Percentiles rank a stretch among this genome's conserved stretches.
Conservation (phyloP, 2,329 filamentous ascomycete genomes). For the Neobulgaria alba region DNA sequence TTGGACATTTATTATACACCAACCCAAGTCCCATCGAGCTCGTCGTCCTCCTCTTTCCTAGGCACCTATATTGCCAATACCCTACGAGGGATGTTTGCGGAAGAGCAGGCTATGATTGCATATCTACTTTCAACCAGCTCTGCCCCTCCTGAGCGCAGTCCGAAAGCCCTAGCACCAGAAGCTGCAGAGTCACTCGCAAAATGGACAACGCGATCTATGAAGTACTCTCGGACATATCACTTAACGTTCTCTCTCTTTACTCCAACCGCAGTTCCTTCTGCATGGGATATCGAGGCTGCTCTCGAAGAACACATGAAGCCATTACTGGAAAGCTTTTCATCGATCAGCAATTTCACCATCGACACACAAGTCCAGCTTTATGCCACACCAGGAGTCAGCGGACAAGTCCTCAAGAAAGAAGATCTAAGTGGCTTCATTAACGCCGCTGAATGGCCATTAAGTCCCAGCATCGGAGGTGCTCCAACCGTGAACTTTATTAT, state of each 20-base stretch:
- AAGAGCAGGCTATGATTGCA: slow-evolving; percentile 82
- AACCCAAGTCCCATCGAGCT: slow-evolving; percentile 56
- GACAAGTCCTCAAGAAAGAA: slow-evolving; percentile 64
- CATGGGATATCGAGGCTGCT: slow-evolving; percentile 84
- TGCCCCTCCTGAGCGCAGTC: slow-evolving; percentile 39
- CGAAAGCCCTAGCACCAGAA: slow-evolving; percentile 40
- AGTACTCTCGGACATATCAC: slow-evolving; percentile 90
- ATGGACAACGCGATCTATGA: slow-evolving; percentile 77
- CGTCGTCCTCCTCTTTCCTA: slow-evolving; percentile 66
- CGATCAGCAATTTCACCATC: slow-evolving; percentile 91
- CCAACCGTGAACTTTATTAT: slow-evolving; percentile 95
- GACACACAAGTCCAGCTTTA: slow-evolving; percentile 96
- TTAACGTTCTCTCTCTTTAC: slow-evolving; percentile 94
- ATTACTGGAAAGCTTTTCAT: slow-evolving; percentile 66
- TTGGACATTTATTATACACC: slow-evolving; percentile 72
- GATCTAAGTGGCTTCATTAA: slow-evolving; percentile 94
- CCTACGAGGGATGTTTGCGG: slow-evolving; percentile 68
- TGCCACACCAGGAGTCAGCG: slow-evolving; percentile 57
- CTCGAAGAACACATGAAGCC: slow-evolving; percentile 75
- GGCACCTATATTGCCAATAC: slow-evolving; percentile 72
- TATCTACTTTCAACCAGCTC: slow-evolving; percentile 58
- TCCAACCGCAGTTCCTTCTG: slow-evolving; percentile 65
- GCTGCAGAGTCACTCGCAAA: slow-evolving; percentile 49
- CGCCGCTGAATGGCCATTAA: slow-evolving; percentile 93
- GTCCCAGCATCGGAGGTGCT: slow-evolving; percentile 83